Evolutionary conservation across 768 basidiomycete genomes (phyloP).

Genomic region (Pholiota molesta): DNA sequence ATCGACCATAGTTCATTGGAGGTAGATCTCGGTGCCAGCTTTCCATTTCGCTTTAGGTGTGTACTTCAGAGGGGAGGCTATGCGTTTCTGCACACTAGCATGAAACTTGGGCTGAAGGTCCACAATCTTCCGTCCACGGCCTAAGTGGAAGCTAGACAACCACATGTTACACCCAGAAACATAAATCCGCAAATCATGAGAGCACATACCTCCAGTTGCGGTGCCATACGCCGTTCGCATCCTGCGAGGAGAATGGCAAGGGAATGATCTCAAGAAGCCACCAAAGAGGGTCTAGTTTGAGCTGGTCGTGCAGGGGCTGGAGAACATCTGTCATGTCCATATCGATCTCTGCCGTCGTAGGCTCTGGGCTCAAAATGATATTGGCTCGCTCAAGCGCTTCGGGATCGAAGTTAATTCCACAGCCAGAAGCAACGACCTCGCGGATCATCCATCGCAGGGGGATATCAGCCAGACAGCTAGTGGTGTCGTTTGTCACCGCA

Average conservation of each 20-base stretch:
- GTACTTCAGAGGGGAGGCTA: constrained; percentile 53
- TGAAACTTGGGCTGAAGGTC: constrained; percentile 60
- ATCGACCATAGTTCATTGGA: constrained; percentile 21
- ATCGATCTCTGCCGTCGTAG: constrained; percentile 18
- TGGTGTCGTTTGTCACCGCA: constrained; percentile 43
- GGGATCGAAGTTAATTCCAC: constrained; percentile 61
- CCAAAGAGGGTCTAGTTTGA: constrained; percentile 53
- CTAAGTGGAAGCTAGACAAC: constrained; percentile 50
- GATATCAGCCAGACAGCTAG: constrained; percentile 57
- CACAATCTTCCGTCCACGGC: constrained; percentile 55
- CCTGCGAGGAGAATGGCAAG: constrained; percentile 56
- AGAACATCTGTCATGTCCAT: constrained; percentile 42
- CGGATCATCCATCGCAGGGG: constrained; percentile 81
- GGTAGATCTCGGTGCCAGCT: constrained; percentile 50
- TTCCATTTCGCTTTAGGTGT: constrained; percentile 58
- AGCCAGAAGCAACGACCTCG: constrained; percentile 57
- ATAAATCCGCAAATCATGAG: not conserved
- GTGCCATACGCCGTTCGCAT: constrained; percentile 57
- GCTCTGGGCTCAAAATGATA: constrained; percentile 30
- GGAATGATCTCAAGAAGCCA: constrained; percentile 77
- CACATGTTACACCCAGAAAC: not conserved
- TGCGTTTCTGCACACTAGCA: constrained; percentile 61
- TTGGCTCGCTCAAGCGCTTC: constrained; percentile 46
- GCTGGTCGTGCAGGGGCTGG: constrained; percentile 56
- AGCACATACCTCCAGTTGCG: constrained; percentile 53